Percentiles rank a stretch among this genome's conserved stretches.
These are phyloP conservation scores for Macadamia tetraphylla DNA, from an alignment of 164 flowering plant species.

Conservation along the genomic window DNA sequence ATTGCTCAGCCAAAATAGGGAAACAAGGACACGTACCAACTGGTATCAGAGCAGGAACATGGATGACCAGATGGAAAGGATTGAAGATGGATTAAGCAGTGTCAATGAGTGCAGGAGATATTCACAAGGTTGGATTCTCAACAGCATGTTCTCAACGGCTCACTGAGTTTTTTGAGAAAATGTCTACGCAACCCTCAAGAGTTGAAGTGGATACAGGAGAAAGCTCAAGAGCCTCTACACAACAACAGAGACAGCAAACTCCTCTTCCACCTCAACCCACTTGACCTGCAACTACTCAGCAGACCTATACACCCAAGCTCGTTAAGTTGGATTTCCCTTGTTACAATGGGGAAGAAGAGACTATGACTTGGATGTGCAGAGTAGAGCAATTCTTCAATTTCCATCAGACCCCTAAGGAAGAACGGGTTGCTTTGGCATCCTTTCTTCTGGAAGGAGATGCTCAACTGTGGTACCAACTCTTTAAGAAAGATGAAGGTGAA, in stretches of 20 bases:
- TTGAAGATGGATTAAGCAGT: not conserved
- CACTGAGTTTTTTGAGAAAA: not conserved
- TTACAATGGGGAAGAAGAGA: not conserved
- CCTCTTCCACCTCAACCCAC: not conserved
- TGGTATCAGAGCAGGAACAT: conserved; percentile 3
- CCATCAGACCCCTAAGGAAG: not conserved
- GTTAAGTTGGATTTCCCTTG: no score
- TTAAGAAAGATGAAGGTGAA: not conserved
- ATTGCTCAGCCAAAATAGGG: no score
- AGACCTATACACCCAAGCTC: no score
- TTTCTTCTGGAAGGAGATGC: not conserved
- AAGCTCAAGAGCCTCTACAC: no score
- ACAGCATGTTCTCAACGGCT: no score
- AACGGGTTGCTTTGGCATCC: not conserved
- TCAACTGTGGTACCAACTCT: no score
- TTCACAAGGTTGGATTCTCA: no score
- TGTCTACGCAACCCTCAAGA: no score
- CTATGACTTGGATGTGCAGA: not conserved
- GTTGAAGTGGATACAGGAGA: no score
- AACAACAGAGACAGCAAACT: not conserved
- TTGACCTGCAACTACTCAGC: no score
- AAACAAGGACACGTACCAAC: not conserved
- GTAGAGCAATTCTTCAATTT: not conserved
- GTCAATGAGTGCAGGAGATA: no score
- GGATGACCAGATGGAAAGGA: not conserved